A percentile compares a stretch with the other conserved stretches of the same genome.
Conservation (phyloP, 75 land plant species). For the Chamaecyparis obtusa region DNA sequence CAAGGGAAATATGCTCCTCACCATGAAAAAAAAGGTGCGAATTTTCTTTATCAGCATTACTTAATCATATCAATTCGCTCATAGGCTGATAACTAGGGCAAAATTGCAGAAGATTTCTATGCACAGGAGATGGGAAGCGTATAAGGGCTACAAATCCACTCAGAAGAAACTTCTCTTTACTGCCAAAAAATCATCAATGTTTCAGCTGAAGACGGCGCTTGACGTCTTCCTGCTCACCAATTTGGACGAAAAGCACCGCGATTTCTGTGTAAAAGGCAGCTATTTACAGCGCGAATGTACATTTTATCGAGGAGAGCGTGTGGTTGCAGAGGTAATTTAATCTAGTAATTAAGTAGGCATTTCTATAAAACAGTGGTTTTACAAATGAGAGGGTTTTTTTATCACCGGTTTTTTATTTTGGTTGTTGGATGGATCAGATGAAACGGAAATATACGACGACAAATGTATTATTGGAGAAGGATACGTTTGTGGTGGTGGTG, state of each 20-base stretch:
- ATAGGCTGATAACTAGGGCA: background rate
- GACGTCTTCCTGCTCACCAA: conserved; percentile 47
- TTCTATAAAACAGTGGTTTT: background rate
- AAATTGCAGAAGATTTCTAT: conserved; percentile 22
- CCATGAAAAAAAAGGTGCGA: conserved; percentile 10
- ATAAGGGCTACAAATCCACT: conserved; percentile 38
- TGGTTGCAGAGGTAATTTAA: conserved; percentile 49
- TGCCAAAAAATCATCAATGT: conserved; percentile 27
- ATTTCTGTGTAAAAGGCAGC: conserved; percentile 58
- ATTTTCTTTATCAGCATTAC: background rate
- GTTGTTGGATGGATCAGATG: background rate
- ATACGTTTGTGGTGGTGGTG: conserved; percentile 49
- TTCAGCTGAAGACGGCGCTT: conserved; percentile 41
- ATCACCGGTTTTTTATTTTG: too few species aligned
- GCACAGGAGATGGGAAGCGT: conserved; percentile 60
- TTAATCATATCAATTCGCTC: background rate
- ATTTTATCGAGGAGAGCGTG: conserved; percentile 29
- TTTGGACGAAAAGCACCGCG: conserved; percentile 10
- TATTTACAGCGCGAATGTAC: conserved; percentile 40
- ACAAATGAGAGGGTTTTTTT: background rate
- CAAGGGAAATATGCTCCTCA: conserved; percentile 11
- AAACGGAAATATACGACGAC: conserved; percentile 15
- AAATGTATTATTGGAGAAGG: conserved; percentile 52
- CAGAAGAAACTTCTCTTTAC: conserved; percentile 35
- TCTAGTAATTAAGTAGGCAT: background rate